Evolutionary conservation across 2,329 filamentous ascomycete species (phyloP).

Genomic region (Neophaeococcomyces aloes): DNA sequence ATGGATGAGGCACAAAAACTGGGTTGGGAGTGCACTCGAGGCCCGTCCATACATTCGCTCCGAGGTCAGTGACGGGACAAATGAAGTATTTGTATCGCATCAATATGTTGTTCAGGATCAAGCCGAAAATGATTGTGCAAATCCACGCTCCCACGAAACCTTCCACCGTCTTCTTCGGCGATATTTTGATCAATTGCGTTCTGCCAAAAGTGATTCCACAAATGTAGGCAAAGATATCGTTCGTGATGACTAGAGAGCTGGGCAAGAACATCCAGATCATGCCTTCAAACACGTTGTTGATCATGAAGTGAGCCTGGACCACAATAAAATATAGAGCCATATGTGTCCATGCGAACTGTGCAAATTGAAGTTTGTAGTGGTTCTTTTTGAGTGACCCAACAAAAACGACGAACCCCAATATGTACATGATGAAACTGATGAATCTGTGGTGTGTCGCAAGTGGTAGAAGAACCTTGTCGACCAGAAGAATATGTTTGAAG

Average conservation of each 20-base stretch:
- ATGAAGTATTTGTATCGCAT: slow-evolving; percentile 95
- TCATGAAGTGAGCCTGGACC: slow-evolving; percentile 95
- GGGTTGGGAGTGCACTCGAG: slow-evolving; percentile 85
- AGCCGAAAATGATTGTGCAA: slow-evolving; percentile 80
- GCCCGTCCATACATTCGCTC: slow-evolving; percentile 83
- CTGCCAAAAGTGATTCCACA: slow-evolving; percentile 94
- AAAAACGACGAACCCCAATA: slow-evolving; percentile 97
- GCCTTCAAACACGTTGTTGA: slow-evolving; percentile 99
- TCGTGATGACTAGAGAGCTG: slow-evolving; percentile 88
- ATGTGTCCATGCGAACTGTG: slow-evolving; percentile 98
- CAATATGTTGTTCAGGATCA: slow-evolving; percentile 70
- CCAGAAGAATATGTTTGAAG: slow-evolving; percentile 96
- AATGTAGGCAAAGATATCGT: slow-evolving; percentile 97
- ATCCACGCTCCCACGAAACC: slow-evolving; percentile 94
- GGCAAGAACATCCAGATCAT: slow-evolving; percentile 99
- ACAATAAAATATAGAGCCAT: slow-evolving; percentile 98
- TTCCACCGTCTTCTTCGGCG: slow-evolving; percentile 98
- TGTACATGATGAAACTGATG: slow-evolving; percentile 96
- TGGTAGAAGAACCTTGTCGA: slow-evolving; percentile 84
- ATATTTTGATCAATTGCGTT: slow-evolving; percentile 94
- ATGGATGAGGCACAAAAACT: slow-evolving; percentile 70
- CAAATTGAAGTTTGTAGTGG: slow-evolving; percentile 97
- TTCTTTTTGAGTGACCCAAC: slow-evolving; percentile 88
- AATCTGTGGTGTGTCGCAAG: slow-evolving; percentile 96
- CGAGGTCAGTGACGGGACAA: slow-evolving; percentile 92